Base-by-base conservation (phyloP, 1,284 basidiomycete genomes). In the Chiua sp. region DNA sequence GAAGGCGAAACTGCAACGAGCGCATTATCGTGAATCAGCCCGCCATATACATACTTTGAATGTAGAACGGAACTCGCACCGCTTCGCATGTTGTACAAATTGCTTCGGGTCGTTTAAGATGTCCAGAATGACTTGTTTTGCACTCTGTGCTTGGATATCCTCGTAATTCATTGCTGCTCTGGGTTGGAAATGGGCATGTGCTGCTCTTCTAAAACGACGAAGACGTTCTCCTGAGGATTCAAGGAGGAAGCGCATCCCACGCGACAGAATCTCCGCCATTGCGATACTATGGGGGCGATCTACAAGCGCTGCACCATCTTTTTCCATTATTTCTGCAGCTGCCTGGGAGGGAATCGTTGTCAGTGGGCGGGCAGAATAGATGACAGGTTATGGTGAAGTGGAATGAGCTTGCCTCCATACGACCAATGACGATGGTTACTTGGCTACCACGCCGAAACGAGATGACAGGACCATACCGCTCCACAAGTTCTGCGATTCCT, bases 1-100 rank as follows among this genome's bases (percentile, higher is more conserved):
- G 0, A 86, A 83, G 0, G 87, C 82, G 63, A 85, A 90, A 53
- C 87, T 88, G 62, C 15, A 57, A n/a, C n/a, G n/a, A n/a, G 50
- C 18, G 46, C 3, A 8, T 3, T 15, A 6, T 0, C 42, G n/a
- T n/a, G n/a, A n/a, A 10, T 44, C 7, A 20, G 30, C n/a, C 0
- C 7, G 28, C 12, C 10, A 6, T 20, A 47, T 23, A 20, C 57
- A 23, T 55, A 33, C 28, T n/a, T n/a, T n/a, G n/a, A n/a, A n/a
- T n/a, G n/a, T n/a, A 7, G 22, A 47, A 15, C 10, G 22, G 32
- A 44, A 11, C 4, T 6, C 15, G 15, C 7, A 2, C 77, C 71
- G 65, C 50, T 61, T 64, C 4, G 64, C 67, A 56, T 78, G 77
- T 18, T 65, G 61, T 23, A 76, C 63, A 61, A 78, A 75, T 11